These are phyloP conservation scores for Pythium grandisporangium DNA, from an alignment of 352 stramenopile species.

Conservation along the genomic window DNA sequence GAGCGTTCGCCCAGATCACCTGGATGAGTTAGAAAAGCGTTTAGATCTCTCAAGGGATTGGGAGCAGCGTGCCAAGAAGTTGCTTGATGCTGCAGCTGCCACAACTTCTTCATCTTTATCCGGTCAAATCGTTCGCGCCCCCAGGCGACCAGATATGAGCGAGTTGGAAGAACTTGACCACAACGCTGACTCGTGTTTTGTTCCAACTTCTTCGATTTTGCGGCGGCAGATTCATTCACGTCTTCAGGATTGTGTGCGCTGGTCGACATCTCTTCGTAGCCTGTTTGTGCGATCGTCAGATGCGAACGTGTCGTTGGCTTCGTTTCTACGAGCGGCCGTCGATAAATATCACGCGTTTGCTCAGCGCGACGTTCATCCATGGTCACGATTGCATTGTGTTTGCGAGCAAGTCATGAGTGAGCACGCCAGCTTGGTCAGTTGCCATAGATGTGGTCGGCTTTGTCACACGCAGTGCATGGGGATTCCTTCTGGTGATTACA, in stretches of 20 bases:
- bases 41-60: constrained; percentile 42
- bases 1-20: constrained; percentile 24
- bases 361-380: constrained; percentile 7
- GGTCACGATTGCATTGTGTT: constrained; percentile 43
- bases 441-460: constrained; percentile 30
- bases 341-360: constrained; percentile 16
- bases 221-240: constrained; percentile 48
- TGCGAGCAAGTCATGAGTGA: constrained; percentile 62
- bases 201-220: constrained; percentile 51
- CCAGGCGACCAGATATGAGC: constrained; percentile 24
- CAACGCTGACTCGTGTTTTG: constrained; percentile 43
- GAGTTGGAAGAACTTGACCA: constrained; percentile 40
- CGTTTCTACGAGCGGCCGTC: constrained; percentile 38
- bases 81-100: constrained; percentile 20
- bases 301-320: constrained; percentile 15
- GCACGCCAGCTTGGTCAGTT: constrained; percentile 34
- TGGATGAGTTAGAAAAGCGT: constrained; percentile 36
- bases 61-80: constrained; percentile 33
- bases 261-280: constrained; percentile 33
- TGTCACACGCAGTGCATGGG: constrained; percentile 59
- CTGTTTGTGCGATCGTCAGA: constrained; percentile 50
- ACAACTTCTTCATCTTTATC: no score
- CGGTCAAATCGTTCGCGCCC: neutral
- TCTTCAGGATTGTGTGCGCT: constrained; percentile 60
- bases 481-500: neutral